A percentile compares a stretch with the other conserved stretches of the same genome.
Conservation (phyloP, 768 basidiomycete genomes). For the Hortiboletus campestris region DNA sequence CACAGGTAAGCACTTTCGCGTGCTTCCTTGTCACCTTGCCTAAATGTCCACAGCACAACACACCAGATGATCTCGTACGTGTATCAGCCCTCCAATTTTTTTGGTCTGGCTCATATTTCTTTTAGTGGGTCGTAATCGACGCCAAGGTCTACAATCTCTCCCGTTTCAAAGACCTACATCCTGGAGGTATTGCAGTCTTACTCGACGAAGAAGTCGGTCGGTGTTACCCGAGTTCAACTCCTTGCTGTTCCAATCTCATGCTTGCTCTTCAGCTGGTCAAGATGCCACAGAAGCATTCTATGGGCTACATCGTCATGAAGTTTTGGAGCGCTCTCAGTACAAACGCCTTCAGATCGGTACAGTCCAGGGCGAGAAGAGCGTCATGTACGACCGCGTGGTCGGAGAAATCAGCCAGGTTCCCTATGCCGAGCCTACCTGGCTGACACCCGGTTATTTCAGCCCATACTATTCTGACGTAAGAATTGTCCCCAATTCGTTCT, state of each 20-base stretch:
- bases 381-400: conserved; percentile 45
- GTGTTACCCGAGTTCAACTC: conserved; percentile 20
- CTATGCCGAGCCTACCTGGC: conserved; percentile 87
- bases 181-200: conserved; percentile 79
- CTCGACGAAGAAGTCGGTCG: conserved; percentile 72
- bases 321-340: conserved; percentile 74
- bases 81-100: neutral
- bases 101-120: neutral
- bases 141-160: conserved; percentile 81
- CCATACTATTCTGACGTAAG: conserved; percentile 70
- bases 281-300: conserved; percentile 90
- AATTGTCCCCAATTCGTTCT: neutral
- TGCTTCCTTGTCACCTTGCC: neutral
- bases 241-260: neutral
- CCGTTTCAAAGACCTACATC: conserved; percentile 78
- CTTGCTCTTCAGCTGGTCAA: conserved; percentile 57
- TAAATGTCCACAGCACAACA: conserved; percentile 58
- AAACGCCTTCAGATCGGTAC: conserved; percentile 72
- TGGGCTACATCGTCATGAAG: conserved; percentile 83
- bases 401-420: conserved; percentile 76
- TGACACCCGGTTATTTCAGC: conserved; percentile 62
- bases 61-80: conserved; percentile 68
- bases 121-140: conserved; percentile 81
- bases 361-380: conserved; percentile 58
- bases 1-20: conserved; percentile 37